Evolutionary conservation across 495 filamentous ascomycete genomes (phyloP), one percentile per base, ranked within the genome.

Genomic region (Trichoderma virens): DNA sequence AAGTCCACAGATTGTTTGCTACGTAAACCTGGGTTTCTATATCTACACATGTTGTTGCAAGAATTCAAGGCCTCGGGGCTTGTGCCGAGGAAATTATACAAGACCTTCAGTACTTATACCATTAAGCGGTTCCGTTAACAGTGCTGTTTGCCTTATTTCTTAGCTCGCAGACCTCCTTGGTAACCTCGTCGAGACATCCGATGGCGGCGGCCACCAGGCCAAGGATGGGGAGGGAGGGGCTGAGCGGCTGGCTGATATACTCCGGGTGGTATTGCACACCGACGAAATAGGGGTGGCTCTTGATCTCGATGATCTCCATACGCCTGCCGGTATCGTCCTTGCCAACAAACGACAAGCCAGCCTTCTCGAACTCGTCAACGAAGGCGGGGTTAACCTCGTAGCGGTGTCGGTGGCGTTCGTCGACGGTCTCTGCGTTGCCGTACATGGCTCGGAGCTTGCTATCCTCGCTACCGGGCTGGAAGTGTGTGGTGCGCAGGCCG

Each of bases 271-370:
- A 34, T 23, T 61, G 60, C 9, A 61, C 67, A 64, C 87, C 94
- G 20, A 98, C 90, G 71, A 88, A 98, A 81, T 85, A 98, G 1
- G 90, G 89, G 72, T 98, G 94, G 65, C 96, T 90, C 71, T 84
- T 85, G 61, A 97, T 74, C 76, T 98, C 94, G 28, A 97, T 76
- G 62, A 94, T 82, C 79, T 98, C 94, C 91, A 97, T 94, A 11
- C 93, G 86, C 73, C 88, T 82, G 38, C 91, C 90, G 62, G 77
- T 83, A 65, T 90, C 87, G 74, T 98, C 94, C 74, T 91, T 93
- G 56, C 90, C 90, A 38, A 88, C 76, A 67, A 91, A 89, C 62
- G 80, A 75, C 11, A 91, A 74, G 0, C 88, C 88, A 2, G 72
- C 78, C 56, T 77, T 70, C 65, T 83, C 75, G n/a, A 91, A 75